Evolutionary conservation across 2,329 filamentous ascomycete species (phyloP).

Genomic region (Pseudodiploospora longispora): DNA sequence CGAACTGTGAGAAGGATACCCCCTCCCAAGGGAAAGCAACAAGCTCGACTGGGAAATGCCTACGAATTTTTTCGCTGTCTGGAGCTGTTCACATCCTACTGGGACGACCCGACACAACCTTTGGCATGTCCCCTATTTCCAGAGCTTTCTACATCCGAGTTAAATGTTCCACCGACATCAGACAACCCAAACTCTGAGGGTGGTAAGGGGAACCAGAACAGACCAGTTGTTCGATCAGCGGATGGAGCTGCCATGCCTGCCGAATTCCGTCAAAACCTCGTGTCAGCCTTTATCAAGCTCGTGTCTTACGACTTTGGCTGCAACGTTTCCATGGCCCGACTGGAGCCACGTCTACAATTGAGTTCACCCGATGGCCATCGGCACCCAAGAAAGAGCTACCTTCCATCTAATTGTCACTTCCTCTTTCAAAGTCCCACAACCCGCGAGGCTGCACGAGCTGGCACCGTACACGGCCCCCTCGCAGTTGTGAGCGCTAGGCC

Average conservation of each 20-base stretch:
- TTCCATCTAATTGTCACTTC: slow-evolving; percentile 51
- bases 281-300: slow-evolving; percentile 54
- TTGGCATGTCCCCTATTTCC: slow-evolving; percentile 24
- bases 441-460: slow-evolving; percentile 51
- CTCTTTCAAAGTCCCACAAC: slow-evolving; percentile 51
- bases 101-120: slow-evolving; percentile 50
- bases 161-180: slow-evolving; percentile 3
- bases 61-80: slow-evolving; percentile 60
- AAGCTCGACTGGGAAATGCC: slow-evolving; percentile 51
- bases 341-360: slow-evolving; percentile 52
- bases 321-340: slow-evolving; percentile 47
- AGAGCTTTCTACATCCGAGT: slow-evolving; percentile 18
- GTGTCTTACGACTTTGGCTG: slow-evolving; percentile 60
- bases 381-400: slow-evolving; percentile 41
- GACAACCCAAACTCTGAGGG: slow-evolving; percentile 4
- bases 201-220: neutral
- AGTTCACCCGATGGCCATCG: slow-evolving; percentile 26
- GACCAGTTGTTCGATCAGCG: slow-evolving; percentile 33
- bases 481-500: slow-evolving; percentile 52
- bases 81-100: slow-evolving; percentile 50
- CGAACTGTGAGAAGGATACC: slow-evolving; percentile 52
- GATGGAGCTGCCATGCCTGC: slow-evolving; percentile 49
- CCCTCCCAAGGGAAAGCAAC: slow-evolving; percentile 42
- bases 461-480: slow-evolving; percentile 54
- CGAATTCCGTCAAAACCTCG: slow-evolving; percentile 48